These are phyloP conservation scores for Tetradesmus lagerheimii DNA, from an alignment of 139 green algal species.

Conservation along the genomic window DNA sequence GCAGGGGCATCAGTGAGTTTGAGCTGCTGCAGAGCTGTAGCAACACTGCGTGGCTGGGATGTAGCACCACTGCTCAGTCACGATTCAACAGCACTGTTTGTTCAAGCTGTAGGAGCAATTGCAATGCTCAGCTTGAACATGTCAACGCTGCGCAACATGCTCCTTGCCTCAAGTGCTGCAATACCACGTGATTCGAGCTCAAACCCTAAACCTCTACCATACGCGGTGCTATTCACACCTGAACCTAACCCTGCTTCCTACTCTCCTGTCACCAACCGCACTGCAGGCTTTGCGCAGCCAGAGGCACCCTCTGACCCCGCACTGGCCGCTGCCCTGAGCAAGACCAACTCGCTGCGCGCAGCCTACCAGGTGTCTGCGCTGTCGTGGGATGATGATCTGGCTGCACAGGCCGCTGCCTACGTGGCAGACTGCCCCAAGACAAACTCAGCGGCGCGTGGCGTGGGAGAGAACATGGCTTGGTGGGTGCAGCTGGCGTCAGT, in stretches of 20 bases:
- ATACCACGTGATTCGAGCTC: too few relatives aligned
- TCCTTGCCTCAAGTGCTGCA: too few relatives aligned
- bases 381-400: constrained; percentile 34
- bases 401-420: constrained; percentile 29
- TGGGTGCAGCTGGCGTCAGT: not conserved
- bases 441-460: not conserved
- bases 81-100: too few relatives aligned
- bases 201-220: too few relatives aligned
- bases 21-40: not conserved
- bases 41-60: too few relatives aligned
- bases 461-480: constrained; percentile 43
- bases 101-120: not conserved
- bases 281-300: not conserved
- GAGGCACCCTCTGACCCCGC: not conserved
- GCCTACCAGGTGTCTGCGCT: constrained; percentile 28
- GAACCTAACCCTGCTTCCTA: not conserved
- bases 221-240: not conserved
- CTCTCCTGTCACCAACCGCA: not conserved
- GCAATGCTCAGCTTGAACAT: not conserved
- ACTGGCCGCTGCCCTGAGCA: not conserved
- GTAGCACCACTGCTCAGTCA: too few relatives aligned
- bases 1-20: not conserved
- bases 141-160: too few relatives aligned
- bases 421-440: not conserved
- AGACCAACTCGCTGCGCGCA: constrained; percentile 17